Evolutionary conservation across 2,329 filamentous ascomycete species (phyloP).

Genomic region (Chlorencoelia australis): DNA sequence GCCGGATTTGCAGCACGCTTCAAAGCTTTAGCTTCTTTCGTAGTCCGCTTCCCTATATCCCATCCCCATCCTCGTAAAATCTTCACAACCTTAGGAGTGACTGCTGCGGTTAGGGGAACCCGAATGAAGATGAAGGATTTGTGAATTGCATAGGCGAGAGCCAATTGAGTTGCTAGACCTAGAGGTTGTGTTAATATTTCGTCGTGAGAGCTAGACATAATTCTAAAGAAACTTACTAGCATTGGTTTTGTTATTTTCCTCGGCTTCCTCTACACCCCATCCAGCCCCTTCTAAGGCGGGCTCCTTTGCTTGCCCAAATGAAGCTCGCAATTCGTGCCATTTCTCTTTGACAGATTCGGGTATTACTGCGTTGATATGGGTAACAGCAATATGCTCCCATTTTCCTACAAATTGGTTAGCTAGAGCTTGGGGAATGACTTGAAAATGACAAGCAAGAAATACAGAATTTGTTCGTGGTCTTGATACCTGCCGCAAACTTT

Average conservation of each 20-base stretch:
- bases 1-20: slow-evolving; percentile 17
- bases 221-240: slow-evolving; percentile 57
- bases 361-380: slow-evolving; percentile 46
- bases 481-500: no score
- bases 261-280: slow-evolving; percentile 55
- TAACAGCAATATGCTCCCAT: slow-evolving; percentile 58
- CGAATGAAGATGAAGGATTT: slow-evolving; percentile 95
- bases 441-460: no score
- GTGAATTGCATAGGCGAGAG: slow-evolving; percentile 91
- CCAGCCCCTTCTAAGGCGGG: slow-evolving; percentile 41
- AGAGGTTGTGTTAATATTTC: no score
- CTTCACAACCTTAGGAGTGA: slow-evolving; percentile 92
- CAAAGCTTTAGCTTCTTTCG: slow-evolving; percentile 27
- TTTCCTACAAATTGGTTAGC: slow-evolving; percentile 41
- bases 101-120: slow-evolving; percentile 82
- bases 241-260: slow-evolving; percentile 49
- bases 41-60: slow-evolving; percentile 74
- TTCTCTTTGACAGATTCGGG: slow-evolving; percentile 47
- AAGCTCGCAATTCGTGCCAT: slow-evolving; percentile 40
- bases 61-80: slow-evolving; percentile 80
- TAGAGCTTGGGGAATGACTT: no score
- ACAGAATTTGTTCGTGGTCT: no score
- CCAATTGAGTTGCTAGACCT: slow-evolving; percentile 71
- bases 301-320: slow-evolving; percentile 36
- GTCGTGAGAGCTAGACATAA: no score